Evolutionary conservation across 345 rosid species (phyloP).

Genomic region (Citrus unshiu): DNA sequence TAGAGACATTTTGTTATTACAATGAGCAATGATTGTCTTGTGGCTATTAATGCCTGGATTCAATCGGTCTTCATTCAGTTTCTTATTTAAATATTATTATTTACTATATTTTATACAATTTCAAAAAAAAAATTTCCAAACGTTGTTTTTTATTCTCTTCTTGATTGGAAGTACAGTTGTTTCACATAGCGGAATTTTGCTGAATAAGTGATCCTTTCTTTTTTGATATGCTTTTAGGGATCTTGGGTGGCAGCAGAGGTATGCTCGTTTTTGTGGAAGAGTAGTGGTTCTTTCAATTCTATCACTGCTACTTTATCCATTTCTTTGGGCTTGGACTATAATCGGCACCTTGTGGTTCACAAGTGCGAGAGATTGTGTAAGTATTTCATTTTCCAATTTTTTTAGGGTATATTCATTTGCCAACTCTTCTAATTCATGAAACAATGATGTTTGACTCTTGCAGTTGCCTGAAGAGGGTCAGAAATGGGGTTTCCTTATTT

Average conservation of each 20-base stretch:
- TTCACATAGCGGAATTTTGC: background rate
- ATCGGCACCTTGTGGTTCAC: constrained; percentile 91
- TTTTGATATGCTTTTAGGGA: constrained; percentile 50
- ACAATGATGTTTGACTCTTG: constrained; percentile 3
- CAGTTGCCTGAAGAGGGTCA: constrained; percentile 95
- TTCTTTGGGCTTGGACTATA: constrained; percentile 95
- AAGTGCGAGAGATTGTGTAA: constrained; percentile 72
- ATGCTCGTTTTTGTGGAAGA: constrained; percentile 90
- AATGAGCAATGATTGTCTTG: background rate
- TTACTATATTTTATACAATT: background rate
- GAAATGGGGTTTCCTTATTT: constrained; percentile 96
- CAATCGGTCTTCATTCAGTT: background rate
- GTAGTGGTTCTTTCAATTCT: constrained; percentile 73
- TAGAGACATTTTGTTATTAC: background rate
- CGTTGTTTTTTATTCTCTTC: background rate
- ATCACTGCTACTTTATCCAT: constrained; percentile 78
- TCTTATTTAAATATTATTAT: background rate
- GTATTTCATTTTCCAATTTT: constrained; percentile 16
- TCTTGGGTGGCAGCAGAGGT: constrained; percentile 95
- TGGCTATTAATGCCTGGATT: background rate
- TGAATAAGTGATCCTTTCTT: background rate
- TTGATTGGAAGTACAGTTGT: background rate
- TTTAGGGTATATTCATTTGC: background rate
- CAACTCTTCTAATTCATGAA: constrained; percentile 4
- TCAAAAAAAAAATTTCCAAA: background rate